Conservation (phyloP, 2,329 filamentous ascomycete genomes). For the Nemania abortiva region DNA sequence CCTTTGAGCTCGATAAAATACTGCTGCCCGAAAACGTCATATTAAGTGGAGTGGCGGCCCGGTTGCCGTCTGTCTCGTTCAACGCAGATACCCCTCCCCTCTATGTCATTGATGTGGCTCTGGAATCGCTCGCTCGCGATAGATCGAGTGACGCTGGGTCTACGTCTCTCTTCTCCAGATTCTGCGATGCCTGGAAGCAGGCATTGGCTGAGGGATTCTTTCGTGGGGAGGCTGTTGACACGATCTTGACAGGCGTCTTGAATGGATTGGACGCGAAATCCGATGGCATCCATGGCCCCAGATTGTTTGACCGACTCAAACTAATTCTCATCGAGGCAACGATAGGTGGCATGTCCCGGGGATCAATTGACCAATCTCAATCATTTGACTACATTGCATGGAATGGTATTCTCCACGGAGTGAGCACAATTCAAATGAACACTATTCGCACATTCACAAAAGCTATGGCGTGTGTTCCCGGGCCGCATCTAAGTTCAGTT, state of each 20-base stretch:
- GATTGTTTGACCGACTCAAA: constrained; percentile 2
- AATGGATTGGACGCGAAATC: constrained; percentile 29
- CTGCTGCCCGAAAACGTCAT: constrained; percentile 18
- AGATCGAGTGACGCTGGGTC: constrained; percentile 1
- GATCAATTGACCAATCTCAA: background rate
- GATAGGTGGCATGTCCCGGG: constrained; percentile 40
- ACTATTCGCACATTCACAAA: constrained; percentile 43
- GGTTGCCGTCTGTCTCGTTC: constrained; percentile 19
- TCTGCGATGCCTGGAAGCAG: constrained; percentile 44
- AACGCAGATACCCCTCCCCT: constrained; percentile 28
- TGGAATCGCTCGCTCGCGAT: constrained; percentile 38
- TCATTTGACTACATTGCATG: constrained; percentile 41
- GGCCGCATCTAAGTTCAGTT: constrained; percentile 30
- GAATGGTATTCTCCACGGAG: constrained; percentile 40
- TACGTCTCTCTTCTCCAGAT: constrained; percentile 37
- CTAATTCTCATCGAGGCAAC: constrained; percentile 40
- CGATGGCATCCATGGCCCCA: background rate
- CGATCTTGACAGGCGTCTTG: constrained; percentile 40
- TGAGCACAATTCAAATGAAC: constrained; percentile 45
- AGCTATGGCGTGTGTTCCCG: constrained; percentile 44
- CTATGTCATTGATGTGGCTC: constrained; percentile 36
- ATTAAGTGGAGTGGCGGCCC: constrained; percentile 32
- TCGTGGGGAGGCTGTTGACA: constrained; percentile 36
- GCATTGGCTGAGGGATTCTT: constrained; percentile 34
- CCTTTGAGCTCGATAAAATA: background rate